These are phyloP conservation scores for Naganishia antarctica DNA, from an alignment of 768 basidiomycete genomes.

Conservation along the genomic window DNA sequence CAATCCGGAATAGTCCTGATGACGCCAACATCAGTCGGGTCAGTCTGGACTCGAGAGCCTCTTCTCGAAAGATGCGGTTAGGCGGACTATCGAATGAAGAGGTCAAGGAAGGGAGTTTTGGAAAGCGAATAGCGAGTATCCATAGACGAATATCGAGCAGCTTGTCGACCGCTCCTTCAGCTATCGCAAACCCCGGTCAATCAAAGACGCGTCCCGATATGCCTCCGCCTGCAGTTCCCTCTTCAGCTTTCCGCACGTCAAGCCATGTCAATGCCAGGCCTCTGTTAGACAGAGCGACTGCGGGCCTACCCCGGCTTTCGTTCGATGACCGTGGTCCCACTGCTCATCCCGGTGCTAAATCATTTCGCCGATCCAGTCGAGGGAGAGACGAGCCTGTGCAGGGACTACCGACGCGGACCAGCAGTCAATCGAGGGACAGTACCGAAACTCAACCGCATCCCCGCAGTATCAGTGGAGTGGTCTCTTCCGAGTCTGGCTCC, in stretches of 20 bases:
- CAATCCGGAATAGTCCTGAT: too few species aligned
- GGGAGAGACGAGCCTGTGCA: background rate
- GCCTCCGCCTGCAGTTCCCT: conserved; percentile 7
- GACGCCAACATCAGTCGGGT: background rate
- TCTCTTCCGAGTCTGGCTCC: background rate
- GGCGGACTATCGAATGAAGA: background rate
- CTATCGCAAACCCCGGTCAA: background rate
- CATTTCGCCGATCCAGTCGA: background rate
- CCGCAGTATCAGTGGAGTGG: background rate
- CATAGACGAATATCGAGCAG: conserved; percentile 1
- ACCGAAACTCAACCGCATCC: background rate
- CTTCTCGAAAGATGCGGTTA: background rate
- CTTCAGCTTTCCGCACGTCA: background rate
- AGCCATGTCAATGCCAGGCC: background rate
- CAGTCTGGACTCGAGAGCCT: background rate
- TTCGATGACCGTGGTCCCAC: background rate
- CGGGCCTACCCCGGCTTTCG: background rate
- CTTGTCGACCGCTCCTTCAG: conserved; percentile 2
- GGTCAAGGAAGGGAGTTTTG: background rate
- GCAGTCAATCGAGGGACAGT: background rate
- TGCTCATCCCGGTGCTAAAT: background rate
- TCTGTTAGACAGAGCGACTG: background rate
- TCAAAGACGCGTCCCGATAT: background rate
- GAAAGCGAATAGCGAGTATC: background rate
- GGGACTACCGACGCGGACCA: background rate